Conservation (phyloP, 2,329 filamentous ascomycete genomes). For the Ceratocystis diversiconidia region DNA sequence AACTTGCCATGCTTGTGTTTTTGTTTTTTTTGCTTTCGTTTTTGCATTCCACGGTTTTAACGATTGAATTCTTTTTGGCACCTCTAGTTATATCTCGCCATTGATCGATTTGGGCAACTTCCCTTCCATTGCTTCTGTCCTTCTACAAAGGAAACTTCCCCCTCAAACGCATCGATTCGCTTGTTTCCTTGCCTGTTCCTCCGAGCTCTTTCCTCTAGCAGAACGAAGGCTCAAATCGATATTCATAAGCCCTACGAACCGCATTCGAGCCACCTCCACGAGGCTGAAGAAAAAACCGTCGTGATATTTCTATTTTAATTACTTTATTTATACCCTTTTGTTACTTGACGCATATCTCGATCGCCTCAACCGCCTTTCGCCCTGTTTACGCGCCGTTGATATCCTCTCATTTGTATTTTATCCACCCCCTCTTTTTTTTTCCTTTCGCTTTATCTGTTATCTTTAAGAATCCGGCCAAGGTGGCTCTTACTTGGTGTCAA, state of each 20-base stretch:
- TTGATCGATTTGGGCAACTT: not conserved
- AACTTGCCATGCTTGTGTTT: not conserved
- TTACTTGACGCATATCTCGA: not conserved
- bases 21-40: not conserved
- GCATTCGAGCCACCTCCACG: not conserved
- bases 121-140: not conserved
- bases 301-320: not conserved
- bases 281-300: not conserved
- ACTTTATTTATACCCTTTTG: not conserved
- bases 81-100: not conserved
- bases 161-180: not conserved
- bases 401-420: slow-evolving; percentile 3
- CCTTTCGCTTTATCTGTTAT: slow-evolving; percentile 2
- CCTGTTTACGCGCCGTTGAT: not conserved
- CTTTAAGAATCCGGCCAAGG: not conserved
- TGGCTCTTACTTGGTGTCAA: not conserved
- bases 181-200: not conserved
- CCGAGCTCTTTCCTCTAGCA: not conserved
- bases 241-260: not conserved
- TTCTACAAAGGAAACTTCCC: slow-evolving; percentile 2
- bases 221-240: not conserved
- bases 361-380: not conserved
- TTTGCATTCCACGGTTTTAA: slow-evolving; percentile 1
- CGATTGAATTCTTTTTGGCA: not conserved
- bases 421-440: slow-evolving; percentile 3